A percentile compares a stretch with the other conserved stretches of the same genome.
These are phyloP conservation scores for Candida morakotiae DNA, from an alignment of 805 yeast species.

Conservation along the genomic window DNA sequence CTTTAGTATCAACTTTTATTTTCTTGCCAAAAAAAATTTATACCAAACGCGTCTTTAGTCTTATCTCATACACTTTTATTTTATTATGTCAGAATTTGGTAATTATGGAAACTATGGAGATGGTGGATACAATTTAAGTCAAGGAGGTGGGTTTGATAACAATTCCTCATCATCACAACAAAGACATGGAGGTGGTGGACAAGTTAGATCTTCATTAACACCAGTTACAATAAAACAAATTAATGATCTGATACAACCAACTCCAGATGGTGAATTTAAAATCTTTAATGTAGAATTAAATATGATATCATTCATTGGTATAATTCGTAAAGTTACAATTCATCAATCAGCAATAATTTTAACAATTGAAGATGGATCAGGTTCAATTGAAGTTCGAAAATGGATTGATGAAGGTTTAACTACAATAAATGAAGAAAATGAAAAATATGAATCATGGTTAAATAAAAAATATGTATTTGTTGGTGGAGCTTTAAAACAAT, in stretches of 20 bases:
- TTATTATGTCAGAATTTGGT: conserved; percentile 16
- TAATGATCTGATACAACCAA: conserved; percentile 53
- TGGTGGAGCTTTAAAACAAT: conserved; percentile 45
- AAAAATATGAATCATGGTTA: conserved; percentile 32
- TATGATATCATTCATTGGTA: conserved; percentile 63
- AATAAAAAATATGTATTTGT: conserved; percentile 58
- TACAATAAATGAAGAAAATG: conserved; percentile 24
- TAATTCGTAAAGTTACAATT: conserved; percentile 61
- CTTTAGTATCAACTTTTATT: no score
- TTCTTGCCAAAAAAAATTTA: no score
- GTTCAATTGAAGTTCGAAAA: conserved; percentile 57
- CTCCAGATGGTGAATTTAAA: conserved; percentile 66
- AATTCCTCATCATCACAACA: conserved; percentile 18
- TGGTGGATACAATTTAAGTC: conserved; percentile 19
- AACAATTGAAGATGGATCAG: conserved; percentile 75
- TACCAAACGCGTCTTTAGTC: background rate
- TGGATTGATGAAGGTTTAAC: conserved; percentile 45
- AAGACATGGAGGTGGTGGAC: conserved; percentile 19
- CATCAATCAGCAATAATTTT: conserved; percentile 52
- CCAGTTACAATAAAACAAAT: conserved; percentile 78
- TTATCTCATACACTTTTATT: no score
- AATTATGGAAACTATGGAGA: conserved; percentile 15
- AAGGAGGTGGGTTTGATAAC: conserved; percentile 20
- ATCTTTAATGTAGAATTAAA: conserved; percentile 58
- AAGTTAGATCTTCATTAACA: conserved; percentile 25